Percentiles rank a stretch among this genome's conserved stretches.
These are phyloP conservation scores for Zymoseptoria crescenta DNA, from an alignment of 2,329 filamentous ascomycete genomes.

Conservation along the genomic window DNA sequence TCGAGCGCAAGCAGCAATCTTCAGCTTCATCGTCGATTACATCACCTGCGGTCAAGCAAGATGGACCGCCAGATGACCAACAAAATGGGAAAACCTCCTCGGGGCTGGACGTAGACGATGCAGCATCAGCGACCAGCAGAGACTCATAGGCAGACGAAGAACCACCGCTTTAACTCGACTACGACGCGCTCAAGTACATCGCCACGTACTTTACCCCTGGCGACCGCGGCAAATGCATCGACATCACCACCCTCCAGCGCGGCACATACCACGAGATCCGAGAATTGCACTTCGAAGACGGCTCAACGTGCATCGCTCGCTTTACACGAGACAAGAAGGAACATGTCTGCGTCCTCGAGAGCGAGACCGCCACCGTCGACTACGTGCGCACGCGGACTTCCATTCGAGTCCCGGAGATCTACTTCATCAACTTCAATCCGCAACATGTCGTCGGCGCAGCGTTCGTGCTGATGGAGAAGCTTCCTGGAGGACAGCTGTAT, in stretches of 20 bases:
- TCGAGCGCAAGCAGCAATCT: no score
- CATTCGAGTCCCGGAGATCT: slow-evolving; percentile 11
- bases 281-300: slow-evolving; percentile 9
- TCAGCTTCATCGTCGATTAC: no score
- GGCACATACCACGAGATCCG: slow-evolving; percentile 8
- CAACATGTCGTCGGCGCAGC: slow-evolving; percentile 11
- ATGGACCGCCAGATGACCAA: no score
- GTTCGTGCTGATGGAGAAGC: slow-evolving; percentile 11
- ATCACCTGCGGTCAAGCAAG: no score
- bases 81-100: no score
- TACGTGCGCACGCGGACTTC: slow-evolving; percentile 8
- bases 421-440: slow-evolving; percentile 8
- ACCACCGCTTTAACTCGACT: slow-evolving; percentile 5
- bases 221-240: slow-evolving; percentile 6
- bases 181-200: slow-evolving; percentile 11
- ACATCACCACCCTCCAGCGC: not conserved
- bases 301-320: slow-evolving; percentile 11
- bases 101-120: not conserved
- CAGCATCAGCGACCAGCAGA: not conserved
- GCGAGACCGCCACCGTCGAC: slow-evolving; percentile 6
- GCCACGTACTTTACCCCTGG: slow-evolving; percentile 6
- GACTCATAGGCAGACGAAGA: not conserved
- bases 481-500: slow-evolving; percentile 4
- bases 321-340: slow-evolving; percentile 7
- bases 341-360: slow-evolving; percentile 3